Conservation (phyloP, 2,329 filamentous ascomycete genomes). For the Tolypocladium album region DNA sequence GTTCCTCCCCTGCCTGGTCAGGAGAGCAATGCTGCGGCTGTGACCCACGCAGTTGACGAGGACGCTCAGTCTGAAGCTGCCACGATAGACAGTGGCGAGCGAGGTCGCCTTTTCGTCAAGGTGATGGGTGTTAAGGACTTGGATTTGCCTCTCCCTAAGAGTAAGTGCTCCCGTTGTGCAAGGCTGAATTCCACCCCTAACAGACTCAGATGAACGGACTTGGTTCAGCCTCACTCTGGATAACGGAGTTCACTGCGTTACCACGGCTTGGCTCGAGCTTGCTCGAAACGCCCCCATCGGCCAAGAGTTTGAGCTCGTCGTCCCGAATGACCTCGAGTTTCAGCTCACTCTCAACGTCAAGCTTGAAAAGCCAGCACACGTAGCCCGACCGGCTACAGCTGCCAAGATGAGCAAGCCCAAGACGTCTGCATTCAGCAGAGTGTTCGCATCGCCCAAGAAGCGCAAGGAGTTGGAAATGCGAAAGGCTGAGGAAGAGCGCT, state of each 20-base stretch:
- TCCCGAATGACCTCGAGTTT: constrained; percentile 96
- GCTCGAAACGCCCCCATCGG: constrained; percentile 88
- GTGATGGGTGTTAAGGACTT: constrained; percentile 97
- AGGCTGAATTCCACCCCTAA: constrained; percentile 11
- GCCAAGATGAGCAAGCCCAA: constrained; percentile 57
- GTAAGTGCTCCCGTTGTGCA: constrained; percentile 40
- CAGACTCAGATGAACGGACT: constrained; percentile 62
- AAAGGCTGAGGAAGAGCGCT: constrained; percentile 71
- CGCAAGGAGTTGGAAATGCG: constrained; percentile 86
- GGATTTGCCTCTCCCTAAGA: constrained; percentile 80
- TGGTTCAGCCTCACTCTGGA: constrained; percentile 97
- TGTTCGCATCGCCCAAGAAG: constrained; percentile 93
- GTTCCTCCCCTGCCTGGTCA: constrained; percentile 81
- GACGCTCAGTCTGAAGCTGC: constrained; percentile 45
- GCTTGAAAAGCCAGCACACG: constrained; percentile 67
- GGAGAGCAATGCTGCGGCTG: constrained; percentile 61
- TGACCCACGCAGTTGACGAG: constrained; percentile 60
- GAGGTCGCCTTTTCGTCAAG: constrained; percentile 91
- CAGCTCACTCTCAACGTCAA: constrained; percentile 95
- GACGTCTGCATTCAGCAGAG: constrained; percentile 78
- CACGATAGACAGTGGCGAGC: constrained; percentile 70
- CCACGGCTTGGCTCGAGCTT: constrained; percentile 88
- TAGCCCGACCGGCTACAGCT: constrained; percentile 43
- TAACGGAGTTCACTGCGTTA: constrained; percentile 95
- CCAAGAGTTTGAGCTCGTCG: constrained; percentile 95